Conservation (phyloP, 495 filamentous ascomycete species). For the Podospora pseudocomata region DNA sequence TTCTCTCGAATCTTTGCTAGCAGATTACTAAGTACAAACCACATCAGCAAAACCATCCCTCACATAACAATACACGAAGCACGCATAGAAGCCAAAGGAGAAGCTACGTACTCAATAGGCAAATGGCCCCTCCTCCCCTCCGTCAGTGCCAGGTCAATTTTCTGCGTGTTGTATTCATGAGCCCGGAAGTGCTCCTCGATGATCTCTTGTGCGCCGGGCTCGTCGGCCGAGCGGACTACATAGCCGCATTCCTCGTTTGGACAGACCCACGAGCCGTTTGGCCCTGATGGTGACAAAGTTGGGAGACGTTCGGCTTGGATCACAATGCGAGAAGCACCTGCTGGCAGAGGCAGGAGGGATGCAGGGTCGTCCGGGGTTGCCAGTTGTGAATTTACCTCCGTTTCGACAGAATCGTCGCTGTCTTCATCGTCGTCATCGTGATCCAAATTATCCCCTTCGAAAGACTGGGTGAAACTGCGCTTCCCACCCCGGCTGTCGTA, state of each 20-base stretch:
- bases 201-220: slow-evolving; percentile 52
- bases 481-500: slow-evolving; percentile 20
- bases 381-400: slow-evolving; percentile 25
- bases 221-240: slow-evolving; percentile 57
- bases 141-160: slow-evolving; percentile 52
- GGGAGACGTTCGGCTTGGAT: slow-evolving; percentile 44
- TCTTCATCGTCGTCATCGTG: slow-evolving; percentile 33
- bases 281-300: slow-evolving; percentile 46
- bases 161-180: slow-evolving; percentile 62
- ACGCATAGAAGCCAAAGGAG: slow-evolving; percentile 19
- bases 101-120: slow-evolving; percentile 54
- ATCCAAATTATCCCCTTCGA: slow-evolving; percentile 32
- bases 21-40: background rate
- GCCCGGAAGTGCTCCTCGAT: slow-evolving; percentile 62
- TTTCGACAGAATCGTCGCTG: slow-evolving; percentile 41
- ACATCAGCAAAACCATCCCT: background rate
- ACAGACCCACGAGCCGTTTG: slow-evolving; percentile 67
- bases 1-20: background rate
- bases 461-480: background rate
- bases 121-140: slow-evolving; percentile 48
- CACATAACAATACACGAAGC: background rate
- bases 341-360: slow-evolving; percentile 16
- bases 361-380: slow-evolving; percentile 2
- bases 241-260: slow-evolving; percentile 63
- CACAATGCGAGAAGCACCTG: slow-evolving; percentile 33